Base-by-base conservation (phyloP, 2,329 filamentous ascomycete species). In the Aspergillus carbonarius region DNA sequence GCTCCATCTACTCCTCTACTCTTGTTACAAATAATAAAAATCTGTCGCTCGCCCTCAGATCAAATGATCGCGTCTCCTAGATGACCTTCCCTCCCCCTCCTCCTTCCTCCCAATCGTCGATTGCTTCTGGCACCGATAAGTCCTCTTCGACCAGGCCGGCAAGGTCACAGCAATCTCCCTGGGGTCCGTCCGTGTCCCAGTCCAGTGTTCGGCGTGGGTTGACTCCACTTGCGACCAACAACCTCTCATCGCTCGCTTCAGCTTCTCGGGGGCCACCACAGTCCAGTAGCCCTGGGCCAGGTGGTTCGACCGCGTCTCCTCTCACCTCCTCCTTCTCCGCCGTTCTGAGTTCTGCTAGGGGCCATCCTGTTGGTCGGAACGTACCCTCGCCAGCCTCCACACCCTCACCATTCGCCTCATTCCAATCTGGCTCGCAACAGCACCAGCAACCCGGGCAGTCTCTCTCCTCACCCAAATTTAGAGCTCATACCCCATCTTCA, bases 201-300 rank as follows among this genome's bases (percentile, higher is more conserved):
- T 79, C 82, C 68, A 79, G 74, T 74, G 76, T 80, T 73, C 83
- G 83, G 71, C 82, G 84, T 75, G 79, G 80, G 68, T 76, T 83
- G 71, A 80, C 84, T 68, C 83, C 84, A 71, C 82, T 86, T 69
- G 81, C 83, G 66, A 85, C 81, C 65, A 79, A 76, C 60, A 78
- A 79, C 67, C 70, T 79, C 63, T 78, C 76, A 58, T 74, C 71
- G 54, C 71, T 74, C 65, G 72, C 74, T 64, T 76, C 77, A 64
- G 73, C 77, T 60, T 72, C 73, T 65, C 76, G 78, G 72, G 76
- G 76, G 48, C 66, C 70, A 68, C 76, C 76, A 63, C 76, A 79
- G 67, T 79, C 79, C 51, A 79, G 75, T 66, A 82, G 78, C 68
- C 77, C 80, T 66, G 74, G 73, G 66, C 78, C 80, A 67, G 80